A percentile compares a stretch with the other conserved stretches of the same genome.
phyloP scores from a whole-genome alignment of 108 stramenopile species.

The Nitzschia inconspicua region DNA sequence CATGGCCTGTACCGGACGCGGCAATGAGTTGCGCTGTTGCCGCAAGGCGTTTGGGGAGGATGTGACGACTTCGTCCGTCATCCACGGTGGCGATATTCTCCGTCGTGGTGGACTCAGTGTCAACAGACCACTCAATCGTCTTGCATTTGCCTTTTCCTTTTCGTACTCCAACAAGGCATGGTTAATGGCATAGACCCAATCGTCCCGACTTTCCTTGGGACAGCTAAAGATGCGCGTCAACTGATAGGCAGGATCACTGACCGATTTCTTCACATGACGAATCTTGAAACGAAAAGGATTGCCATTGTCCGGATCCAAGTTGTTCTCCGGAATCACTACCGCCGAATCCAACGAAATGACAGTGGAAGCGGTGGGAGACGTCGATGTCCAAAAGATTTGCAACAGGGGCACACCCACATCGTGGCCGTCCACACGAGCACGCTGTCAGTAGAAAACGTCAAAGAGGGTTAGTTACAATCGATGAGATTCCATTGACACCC shows the following conservation, averaged over 20 bases:
- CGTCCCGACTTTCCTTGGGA: constrained; percentile 43
- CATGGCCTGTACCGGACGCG: no score
- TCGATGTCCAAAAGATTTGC: constrained; percentile 41
- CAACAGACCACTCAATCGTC: constrained; percentile 3
- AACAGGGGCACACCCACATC: constrained; percentile 50
- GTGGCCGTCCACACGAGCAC: constrained; percentile 36
- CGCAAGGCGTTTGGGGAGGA: background rate
- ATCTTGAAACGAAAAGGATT: constrained; percentile 46
- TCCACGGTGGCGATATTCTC: background rate
- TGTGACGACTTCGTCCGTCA: constrained; percentile 12
- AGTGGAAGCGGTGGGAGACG: constrained; percentile 44
- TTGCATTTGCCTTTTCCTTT: constrained; percentile 32
- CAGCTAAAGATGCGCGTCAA: constrained; percentile 52
- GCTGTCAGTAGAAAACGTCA: constrained; percentile 15
- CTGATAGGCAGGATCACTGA: constrained; percentile 2
- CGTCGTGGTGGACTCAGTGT: constrained; percentile 20
- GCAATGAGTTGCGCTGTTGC: background rate
- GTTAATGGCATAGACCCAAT: constrained; percentile 61
- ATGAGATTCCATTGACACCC: background rate
- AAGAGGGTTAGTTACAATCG: background rate
- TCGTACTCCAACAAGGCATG: constrained; percentile 45
- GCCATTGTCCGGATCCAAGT: constrained; percentile 29
- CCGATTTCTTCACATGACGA: constrained; percentile 37
- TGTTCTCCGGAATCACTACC: constrained; percentile 50
- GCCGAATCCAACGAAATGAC: constrained; percentile 56